Base-by-base conservation (phyloP, 163 green algal genomes). In the Scenedesmus sp. region DNA sequence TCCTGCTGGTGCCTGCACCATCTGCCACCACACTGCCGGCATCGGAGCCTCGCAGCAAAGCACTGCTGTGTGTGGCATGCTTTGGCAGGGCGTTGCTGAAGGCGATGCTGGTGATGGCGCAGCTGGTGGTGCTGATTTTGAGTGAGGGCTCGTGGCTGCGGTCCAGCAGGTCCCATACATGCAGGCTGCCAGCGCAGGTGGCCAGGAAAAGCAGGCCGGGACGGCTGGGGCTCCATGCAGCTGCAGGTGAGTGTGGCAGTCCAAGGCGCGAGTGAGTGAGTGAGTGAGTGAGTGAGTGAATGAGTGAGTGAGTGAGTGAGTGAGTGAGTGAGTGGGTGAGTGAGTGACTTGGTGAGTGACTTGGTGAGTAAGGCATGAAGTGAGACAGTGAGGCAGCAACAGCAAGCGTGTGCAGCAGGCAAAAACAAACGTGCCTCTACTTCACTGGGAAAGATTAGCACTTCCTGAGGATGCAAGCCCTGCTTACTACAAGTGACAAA, bases 81-180 rank as follows among this genome's bases (percentile, higher is more conserved):
- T 88, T 87, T 70, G 82, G 90, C 74, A 90, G 73, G 52, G 92
- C 95, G 93, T 96, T 96, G 91, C 87, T 77, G 23, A 97, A 93
- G 55, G 87, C 94, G 91, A 96, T 96, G 92, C 98, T 93, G 82
- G 95, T 90, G 54, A 93, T 90, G 2, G 90, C 67, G 20, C 73
- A 90, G 18, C 94, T 90, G 8, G 90, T 82, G 7, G 91, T 66
- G 66, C 64, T 81, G 23, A 92, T 89, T 10, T 88, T 93, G 85
- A 98, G 95, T 81, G 87, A 95, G 1, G 96, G 95, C 94, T 98
- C 95, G 91, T 99, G 95, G n/a, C 89, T 97, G 88, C 96, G 95
- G 90, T 98, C 97, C 55, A 98, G 92, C 79, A 99, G 92, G 91
- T 99, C 97, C 97, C 97, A 99, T 8, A 97, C 94, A 73, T 99